phyloP scores from a whole-genome alignment of 106 monocot species.

The Platanthera zijinensis region DNA sequence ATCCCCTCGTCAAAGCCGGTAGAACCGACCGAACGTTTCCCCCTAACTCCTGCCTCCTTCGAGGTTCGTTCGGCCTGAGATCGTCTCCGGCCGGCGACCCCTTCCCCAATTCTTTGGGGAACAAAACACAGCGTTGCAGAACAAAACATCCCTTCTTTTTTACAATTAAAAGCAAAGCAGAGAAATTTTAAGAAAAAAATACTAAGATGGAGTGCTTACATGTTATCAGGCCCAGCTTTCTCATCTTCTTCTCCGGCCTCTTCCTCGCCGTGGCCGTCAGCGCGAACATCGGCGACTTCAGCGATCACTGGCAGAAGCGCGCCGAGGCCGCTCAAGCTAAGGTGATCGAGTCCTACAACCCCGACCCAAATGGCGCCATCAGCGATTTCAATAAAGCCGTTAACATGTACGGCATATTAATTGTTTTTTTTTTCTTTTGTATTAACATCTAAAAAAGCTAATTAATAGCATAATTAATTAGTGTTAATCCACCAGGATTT shows the following conservation, averaged over 20 bases:
- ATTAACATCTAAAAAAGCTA: background rate
- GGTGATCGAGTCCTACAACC: background rate
- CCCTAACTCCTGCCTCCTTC: background rate
- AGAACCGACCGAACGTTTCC: background rate
- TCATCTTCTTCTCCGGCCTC: background rate
- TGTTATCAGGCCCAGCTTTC: background rate
- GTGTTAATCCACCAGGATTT: background rate
- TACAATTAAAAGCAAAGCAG: too few species aligned
- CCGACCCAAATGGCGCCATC: constrained; percentile 12
- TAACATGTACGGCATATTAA: background rate
- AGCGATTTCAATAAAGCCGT: constrained; percentile 21
- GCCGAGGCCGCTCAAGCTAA: background rate
- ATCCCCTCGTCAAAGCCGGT: background rate
- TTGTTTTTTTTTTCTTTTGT: background rate
- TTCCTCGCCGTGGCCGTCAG: background rate
- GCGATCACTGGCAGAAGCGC: constrained; percentile 12
- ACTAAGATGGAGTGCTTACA: background rate
- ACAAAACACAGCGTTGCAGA: too few species aligned
- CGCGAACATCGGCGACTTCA: background rate
- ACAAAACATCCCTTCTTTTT: background rate
- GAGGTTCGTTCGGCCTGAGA: background rate
- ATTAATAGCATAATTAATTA: background rate
- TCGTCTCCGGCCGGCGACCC: background rate
- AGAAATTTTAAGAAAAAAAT: background rate
- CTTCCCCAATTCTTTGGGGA: background rate